Evolutionary conservation across 2,329 filamentous ascomycete genomes (phyloP).

Genomic region (Aspergillus bombycis): DNA sequence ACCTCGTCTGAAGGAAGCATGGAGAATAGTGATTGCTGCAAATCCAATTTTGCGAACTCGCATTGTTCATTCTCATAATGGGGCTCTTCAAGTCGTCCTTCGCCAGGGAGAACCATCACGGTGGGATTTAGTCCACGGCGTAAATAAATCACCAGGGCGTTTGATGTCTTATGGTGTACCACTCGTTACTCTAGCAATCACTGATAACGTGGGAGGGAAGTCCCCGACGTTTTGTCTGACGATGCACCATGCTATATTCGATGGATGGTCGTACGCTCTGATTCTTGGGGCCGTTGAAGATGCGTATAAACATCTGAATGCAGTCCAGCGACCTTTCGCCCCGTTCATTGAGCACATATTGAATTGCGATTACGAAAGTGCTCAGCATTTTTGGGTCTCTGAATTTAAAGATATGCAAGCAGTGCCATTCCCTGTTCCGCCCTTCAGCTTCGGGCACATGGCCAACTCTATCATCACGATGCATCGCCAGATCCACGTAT

Average conservation of each 20-base stretch:
- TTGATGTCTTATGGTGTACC: background rate
- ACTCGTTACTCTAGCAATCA: background rate
- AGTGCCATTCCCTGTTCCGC: background rate
- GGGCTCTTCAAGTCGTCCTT: background rate
- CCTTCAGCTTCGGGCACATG: background rate
- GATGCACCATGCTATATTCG: conserved; percentile 52
- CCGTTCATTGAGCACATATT: conserved; percentile 47
- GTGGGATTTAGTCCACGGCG: background rate
- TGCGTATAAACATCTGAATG: conserved; percentile 15
- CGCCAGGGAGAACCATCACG: background rate
- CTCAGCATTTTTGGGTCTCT: background rate
- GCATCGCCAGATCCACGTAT: background rate
- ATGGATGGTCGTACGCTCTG: conserved; percentile 42
- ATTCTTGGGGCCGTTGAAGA: conserved; percentile 26
- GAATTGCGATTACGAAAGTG: conserved; percentile 14
- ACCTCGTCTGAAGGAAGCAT: background rate
- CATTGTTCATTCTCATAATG: background rate
- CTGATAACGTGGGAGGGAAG: background rate
- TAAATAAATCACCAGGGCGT: no score
- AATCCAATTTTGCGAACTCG: conserved; percentile 6
- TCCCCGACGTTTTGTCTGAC: conserved; percentile 22
- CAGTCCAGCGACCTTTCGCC: conserved; percentile 57
- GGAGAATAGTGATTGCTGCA: background rate
- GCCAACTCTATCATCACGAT: background rate
- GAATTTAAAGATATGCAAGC: background rate